Evolutionary conservation across 2,329 filamentous ascomycete species (phyloP), one percentile per base, ranked within the genome.

Genomic region (Tolypocladium pustulatum): DNA sequence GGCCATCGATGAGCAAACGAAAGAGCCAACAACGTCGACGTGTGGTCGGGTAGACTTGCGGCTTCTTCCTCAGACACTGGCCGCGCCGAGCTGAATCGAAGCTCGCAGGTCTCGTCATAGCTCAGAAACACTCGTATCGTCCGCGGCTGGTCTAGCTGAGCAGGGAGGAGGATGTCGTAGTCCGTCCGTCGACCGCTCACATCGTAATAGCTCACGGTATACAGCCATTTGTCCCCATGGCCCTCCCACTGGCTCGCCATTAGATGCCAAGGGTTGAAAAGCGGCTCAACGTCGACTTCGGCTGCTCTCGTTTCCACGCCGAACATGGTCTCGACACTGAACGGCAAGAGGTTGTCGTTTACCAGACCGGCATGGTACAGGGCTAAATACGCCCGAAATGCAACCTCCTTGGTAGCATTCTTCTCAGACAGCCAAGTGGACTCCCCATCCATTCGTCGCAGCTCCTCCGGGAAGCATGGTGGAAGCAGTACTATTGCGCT

Each of bases 381-480:
- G 6, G 77, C 78, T 27, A 82, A 73, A 67, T 92, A 96, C 1
- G 91, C 89, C 66, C 90, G 83, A 61, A 96, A 94, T 0, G 90
- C 88, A 1, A 88, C 90, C 70, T 97, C 93, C 67, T 88, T 90
- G 64, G 78, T 85, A 0, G 91, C 91, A 64, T 84, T 85, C 59
- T 78, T 82, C 66, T 94, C 87, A 0, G 85, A 89, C 13, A 64
- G 71, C 91, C 91, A 97, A n/a, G 69, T 54, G 0, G 49, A 59
- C 13, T 61, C 58, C 20, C 71, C 66, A 0, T 63, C 37, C 4
- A 65, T 59, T 6, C 59, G 62, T 2, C 73, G 67, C 12, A 73
- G 62, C 62, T 40, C 68, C 62, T 34, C 70, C n/a, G 89, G 81
- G 0, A 97, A 75, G 4, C 83, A 87, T 4, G 81, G 78, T 0